Evolutionary conservation across 495 filamentous ascomycete species (phyloP).

Genomic region (Penicillium ucsense): DNA sequence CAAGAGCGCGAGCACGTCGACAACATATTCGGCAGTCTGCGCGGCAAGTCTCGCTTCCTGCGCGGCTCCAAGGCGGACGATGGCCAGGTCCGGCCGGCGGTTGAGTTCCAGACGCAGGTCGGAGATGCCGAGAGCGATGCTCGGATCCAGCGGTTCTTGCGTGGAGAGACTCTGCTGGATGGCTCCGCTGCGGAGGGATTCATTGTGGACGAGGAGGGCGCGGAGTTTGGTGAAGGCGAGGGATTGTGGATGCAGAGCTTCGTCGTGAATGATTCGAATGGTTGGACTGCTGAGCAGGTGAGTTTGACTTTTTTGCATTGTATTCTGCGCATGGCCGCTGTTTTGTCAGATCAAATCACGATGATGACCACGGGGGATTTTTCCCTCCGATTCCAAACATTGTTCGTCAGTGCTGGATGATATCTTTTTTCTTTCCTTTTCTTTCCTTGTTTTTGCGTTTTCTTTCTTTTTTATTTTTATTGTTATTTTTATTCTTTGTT

Average conservation of each 20-base stretch:
- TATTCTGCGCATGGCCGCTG: too few species aligned
- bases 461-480: conserved; percentile 1
- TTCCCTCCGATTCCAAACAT: too few species aligned
- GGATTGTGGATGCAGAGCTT: conserved; percentile 36
- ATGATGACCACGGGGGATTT: too few species aligned
- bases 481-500: neutral
- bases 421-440: neutral
- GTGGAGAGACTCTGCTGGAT: conserved; percentile 30
- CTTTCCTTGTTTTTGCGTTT: neutral
- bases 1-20: conserved; percentile 60
- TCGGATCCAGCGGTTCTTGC: conserved; percentile 37
- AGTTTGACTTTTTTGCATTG: neutral
- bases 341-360: too few species aligned
- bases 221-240: conserved; percentile 29
- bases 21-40: conserved; percentile 68
- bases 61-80: conserved; percentile 24
- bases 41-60: conserved; percentile 51
- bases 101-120: conserved; percentile 25
- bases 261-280: conserved; percentile 29
- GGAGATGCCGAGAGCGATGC: conserved; percentile 30
- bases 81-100: conserved; percentile 25
- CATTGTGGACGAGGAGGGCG: conserved; percentile 27
- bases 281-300: conserved; percentile 45
- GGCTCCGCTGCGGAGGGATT: conserved; percentile 28
- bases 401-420: too few species aligned